A percentile compares a stretch with the other conserved stretches of the same genome.
phyloP scores from a whole-genome alignment of 805 yeast species.

The Helenozyma rhizophorensis region DNA sequence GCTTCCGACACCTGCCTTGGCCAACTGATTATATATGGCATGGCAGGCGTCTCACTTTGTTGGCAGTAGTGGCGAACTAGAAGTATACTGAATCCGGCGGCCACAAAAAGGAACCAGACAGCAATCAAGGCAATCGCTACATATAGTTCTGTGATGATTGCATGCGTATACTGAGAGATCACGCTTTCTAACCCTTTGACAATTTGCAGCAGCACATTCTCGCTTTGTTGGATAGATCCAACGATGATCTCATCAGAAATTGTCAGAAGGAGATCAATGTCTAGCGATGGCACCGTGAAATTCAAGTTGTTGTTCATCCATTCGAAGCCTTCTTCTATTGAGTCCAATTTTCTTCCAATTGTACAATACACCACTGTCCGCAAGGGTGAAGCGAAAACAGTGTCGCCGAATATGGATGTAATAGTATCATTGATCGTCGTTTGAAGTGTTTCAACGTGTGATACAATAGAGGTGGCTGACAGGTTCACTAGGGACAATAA shows the following conservation, averaged over 20 bases:
- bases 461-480: too few relatives aligned
- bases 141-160: slow-evolving; percentile 42
- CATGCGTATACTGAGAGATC: slow-evolving; percentile 9
- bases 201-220: too few relatives aligned
- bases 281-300: slow-evolving; percentile 5
- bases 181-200: too few relatives aligned
- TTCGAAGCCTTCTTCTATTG: slow-evolving; percentile 64
- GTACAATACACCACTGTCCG: slow-evolving; percentile 72
- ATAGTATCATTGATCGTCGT: slow-evolving; percentile 56
- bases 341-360: slow-evolving; percentile 65
- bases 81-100: slow-evolving; percentile 29
- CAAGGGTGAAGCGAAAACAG: slow-evolving; percentile 62
- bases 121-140: slow-evolving; percentile 42
- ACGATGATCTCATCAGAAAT: too few relatives aligned
- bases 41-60: not conserved
- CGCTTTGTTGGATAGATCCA: too few relatives aligned
- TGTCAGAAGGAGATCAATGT: not conserved
- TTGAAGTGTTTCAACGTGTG: slow-evolving; percentile 9
- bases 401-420: slow-evolving; percentile 57
- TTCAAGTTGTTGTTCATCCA: slow-evolving; percentile 68
- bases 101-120: slow-evolving; percentile 46
- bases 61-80: not conserved
- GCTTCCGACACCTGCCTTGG: slow-evolving; percentile 7
- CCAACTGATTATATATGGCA: slow-evolving; percentile 7
- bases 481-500: too few relatives aligned